These are phyloP conservation scores for Cylindrodendrum hubeiense DNA, from an alignment of 2,329 filamentous ascomycete species.

Conservation along the genomic window DNA sequence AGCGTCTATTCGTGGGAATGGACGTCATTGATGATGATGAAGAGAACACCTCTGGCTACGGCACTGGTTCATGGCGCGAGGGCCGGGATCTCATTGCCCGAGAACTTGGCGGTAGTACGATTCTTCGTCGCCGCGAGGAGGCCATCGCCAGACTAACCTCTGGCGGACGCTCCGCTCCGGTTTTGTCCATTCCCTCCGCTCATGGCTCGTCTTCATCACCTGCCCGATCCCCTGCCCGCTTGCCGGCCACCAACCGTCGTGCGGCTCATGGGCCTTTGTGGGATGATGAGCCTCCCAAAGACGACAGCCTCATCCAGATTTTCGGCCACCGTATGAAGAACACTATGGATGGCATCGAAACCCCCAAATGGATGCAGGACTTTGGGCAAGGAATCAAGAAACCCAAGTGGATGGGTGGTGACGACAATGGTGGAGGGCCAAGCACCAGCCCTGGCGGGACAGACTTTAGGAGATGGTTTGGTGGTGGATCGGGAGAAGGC, in stretches of 20 bases:
- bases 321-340: constrained; percentile 91
- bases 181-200: constrained; percentile 61
- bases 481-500: constrained; percentile 55
- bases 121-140: constrained; percentile 62
- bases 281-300: constrained; percentile 72
- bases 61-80: constrained; percentile 89
- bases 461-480: constrained; percentile 71
- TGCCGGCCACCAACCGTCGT: constrained; percentile 41
- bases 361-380: constrained; percentile 85
- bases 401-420: constrained; percentile 84
- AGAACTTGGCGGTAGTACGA: constrained; percentile 77
- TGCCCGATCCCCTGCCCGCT: constrained; percentile 58
- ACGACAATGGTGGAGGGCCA: constrained; percentile 55
- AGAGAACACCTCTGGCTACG: constrained; percentile 73
- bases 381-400: constrained; percentile 77
- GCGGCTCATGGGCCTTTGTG: constrained; percentile 48
- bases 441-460: constrained; percentile 42
- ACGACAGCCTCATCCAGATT: constrained; percentile 86
- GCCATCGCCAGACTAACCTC: constrained; percentile 50
- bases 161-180: constrained; percentile 55
- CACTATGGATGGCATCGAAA: constrained; percentile 86
- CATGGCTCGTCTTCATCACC: constrained; percentile 51
- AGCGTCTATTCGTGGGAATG: constrained; percentile 81
- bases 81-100: constrained; percentile 91
- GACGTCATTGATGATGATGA: constrained; percentile 82